A percentile compares a stretch with the other conserved stretches of the same genome.
These are phyloP conservation scores for Clavispora vitiphila DNA, from an alignment of 805 yeast species.

Conservation along the genomic window DNA sequence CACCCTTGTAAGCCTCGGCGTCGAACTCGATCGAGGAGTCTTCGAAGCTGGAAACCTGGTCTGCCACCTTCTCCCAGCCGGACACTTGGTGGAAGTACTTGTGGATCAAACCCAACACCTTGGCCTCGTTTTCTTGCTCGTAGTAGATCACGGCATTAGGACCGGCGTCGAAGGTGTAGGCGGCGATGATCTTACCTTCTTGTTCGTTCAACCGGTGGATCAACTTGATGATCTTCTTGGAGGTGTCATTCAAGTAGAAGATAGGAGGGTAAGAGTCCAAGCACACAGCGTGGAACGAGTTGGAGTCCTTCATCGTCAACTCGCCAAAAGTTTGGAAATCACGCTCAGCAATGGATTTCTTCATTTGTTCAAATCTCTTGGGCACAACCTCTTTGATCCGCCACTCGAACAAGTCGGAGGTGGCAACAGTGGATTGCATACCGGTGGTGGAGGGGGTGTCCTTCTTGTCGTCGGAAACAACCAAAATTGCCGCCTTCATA, in stretches of 20 bases:
- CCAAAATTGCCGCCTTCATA: slow-evolving; percentile 85
- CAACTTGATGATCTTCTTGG: slow-evolving; percentile 18
- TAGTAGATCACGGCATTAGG: slow-evolving; percentile 97
- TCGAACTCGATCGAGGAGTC: slow-evolving; percentile 38
- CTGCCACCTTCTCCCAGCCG: slow-evolving; percentile 57
- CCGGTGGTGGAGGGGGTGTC: slow-evolving; percentile 94
- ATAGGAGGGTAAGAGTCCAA: slow-evolving; percentile 94
- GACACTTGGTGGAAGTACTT: slow-evolving; percentile 51
- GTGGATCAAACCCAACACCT: slow-evolving; percentile 66
- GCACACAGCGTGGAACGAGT: slow-evolving; percentile 98
- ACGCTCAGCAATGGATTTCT: slow-evolving; percentile 61
- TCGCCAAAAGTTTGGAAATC: slow-evolving; percentile 81
- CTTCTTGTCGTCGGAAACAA: slow-evolving; percentile 88
- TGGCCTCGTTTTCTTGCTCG: slow-evolving; percentile 66
- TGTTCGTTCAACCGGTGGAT: slow-evolving; percentile 64
- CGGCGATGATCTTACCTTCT: slow-evolving; percentile 72
- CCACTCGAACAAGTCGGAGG: slow-evolving; percentile 80
- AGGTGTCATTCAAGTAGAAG: slow-evolving; percentile 36
- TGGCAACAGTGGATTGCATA: slow-evolving; percentile 90
- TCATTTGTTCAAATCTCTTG: slow-evolving; percentile 76
- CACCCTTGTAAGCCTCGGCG: slow-evolving; percentile 58
- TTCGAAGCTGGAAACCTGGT: slow-evolving; percentile 11
- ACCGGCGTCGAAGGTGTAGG: slow-evolving; percentile 98
- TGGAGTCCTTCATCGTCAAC: slow-evolving; percentile 93
- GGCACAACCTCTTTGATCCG: slow-evolving; percentile 86